Conservation (phyloP, 768 basidiomycete genomes). For the Dacryopinax spathularia region DNA sequence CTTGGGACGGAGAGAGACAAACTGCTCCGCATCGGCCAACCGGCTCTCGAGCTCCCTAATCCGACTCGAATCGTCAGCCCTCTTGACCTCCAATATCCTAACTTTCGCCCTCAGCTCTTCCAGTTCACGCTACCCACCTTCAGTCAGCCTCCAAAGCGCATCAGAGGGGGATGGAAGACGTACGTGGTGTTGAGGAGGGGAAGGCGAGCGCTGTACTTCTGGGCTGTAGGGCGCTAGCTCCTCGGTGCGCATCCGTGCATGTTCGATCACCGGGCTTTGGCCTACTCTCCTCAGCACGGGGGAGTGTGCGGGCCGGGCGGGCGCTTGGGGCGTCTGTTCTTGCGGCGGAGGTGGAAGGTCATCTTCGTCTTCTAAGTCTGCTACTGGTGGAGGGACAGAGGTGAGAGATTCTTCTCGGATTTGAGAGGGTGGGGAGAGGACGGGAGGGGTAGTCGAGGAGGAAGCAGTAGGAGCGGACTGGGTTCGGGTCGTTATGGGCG, state of each 20-base stretch:
- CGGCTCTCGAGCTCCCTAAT: constrained; percentile 73
- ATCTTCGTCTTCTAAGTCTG: background rate
- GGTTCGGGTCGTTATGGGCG: constrained; percentile 21
- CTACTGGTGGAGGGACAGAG: background rate
- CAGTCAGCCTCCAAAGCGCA: background rate
- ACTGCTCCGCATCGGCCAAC: constrained; percentile 71
- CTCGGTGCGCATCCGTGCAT: background rate
- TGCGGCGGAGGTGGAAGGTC: background rate
- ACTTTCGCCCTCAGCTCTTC: constrained; percentile 75
- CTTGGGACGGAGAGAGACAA: constrained; percentile 74
- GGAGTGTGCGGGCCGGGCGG: background rate
- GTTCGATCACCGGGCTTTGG: background rate
- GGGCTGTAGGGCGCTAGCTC: background rate
- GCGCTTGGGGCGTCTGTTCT: background rate
- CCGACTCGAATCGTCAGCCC: constrained; percentile 71
- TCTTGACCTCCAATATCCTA: constrained; percentile 72
- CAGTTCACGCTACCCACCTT: constrained; percentile 27
- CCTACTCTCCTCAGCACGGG: background rate
- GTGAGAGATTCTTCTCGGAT: constrained; percentile 31
- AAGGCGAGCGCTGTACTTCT: background rate
- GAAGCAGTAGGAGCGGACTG: constrained; percentile 2
- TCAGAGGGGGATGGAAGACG: background rate
- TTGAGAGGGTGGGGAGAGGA: constrained; percentile 25
- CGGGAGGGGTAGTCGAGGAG: background rate
- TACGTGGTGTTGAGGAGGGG: background rate